phyloP scores from a whole-genome alignment of 306 rosid genomes.

The Morella rubra region DNA sequence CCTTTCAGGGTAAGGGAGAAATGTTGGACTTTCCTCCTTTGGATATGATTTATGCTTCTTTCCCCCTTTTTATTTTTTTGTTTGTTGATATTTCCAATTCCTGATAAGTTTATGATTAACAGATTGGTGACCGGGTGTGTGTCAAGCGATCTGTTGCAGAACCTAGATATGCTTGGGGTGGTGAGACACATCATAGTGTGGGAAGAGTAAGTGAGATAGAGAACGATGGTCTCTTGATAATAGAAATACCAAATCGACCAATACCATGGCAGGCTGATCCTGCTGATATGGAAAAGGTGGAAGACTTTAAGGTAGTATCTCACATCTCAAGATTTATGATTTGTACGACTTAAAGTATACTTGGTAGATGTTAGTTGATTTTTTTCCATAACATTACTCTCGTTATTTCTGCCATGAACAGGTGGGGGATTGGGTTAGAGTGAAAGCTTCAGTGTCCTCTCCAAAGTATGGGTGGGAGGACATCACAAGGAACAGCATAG shows the following conservation, averaged over 20 bases:
- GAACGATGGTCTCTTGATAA: conserved; percentile 89
- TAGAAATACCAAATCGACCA: conserved; percentile 91
- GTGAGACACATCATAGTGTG: conserved; percentile 97
- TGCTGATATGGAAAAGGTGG: conserved; percentile 97
- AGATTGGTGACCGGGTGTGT: conserved; percentile 93
- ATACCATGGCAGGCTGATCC: conserved; percentile 99
- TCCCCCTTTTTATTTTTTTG: conserved; percentile 5
- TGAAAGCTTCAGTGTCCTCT: conserved; percentile 93
- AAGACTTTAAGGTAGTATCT: conserved; percentile 79
- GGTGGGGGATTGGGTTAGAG: conserved; percentile 99
- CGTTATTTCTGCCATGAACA: conserved; percentile 28
- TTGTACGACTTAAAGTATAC: conserved; percentile 13
- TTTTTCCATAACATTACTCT: conserved; percentile 14
- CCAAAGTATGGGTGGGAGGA: conserved; percentile 99
- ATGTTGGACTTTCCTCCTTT: conserved; percentile 18
- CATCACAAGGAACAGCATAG: conserved; percentile 81
- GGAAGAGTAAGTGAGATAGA: conserved; percentile 96
- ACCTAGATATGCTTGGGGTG: conserved; percentile 99
- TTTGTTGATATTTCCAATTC: conserved; percentile 10
- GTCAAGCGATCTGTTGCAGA: conserved; percentile 99
- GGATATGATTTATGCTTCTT: neutral
- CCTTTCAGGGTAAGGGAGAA: conserved; percentile 72
- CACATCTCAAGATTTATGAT: conserved; percentile 4
- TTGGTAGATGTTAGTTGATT: conserved; percentile 17
- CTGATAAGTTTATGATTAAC: conserved; percentile 29